These are phyloP conservation scores for Aureobasidium sp. DNA, from an alignment of 2,329 filamentous ascomycete species.

Conservation along the genomic window DNA sequence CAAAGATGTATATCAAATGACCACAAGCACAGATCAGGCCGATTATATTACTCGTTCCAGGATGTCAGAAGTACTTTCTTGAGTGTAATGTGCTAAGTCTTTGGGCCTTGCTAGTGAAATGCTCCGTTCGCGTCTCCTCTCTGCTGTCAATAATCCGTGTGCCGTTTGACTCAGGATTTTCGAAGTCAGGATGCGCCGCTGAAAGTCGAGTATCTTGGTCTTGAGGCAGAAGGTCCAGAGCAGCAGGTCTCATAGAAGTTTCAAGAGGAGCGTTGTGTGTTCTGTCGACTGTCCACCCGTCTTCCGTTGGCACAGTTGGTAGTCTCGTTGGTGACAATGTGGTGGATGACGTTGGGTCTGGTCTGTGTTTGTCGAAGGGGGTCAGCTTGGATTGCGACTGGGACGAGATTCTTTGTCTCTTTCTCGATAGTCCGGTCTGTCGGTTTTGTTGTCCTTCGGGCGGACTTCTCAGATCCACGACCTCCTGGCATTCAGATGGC, in stretches of 20 bases:
- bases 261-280: not conserved
- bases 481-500: not conserved
- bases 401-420: not conserved
- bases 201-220: not conserved
- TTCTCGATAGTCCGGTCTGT: not conserved
- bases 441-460: not conserved
- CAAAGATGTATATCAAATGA: not conserved
- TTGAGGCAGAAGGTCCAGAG: not conserved
- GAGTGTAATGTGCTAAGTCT: not conserved
- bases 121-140: not conserved
- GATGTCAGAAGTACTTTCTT: not conserved
- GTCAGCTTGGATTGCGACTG: not conserved
- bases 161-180: not conserved
- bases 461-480: not conserved
- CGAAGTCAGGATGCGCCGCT: not conserved
- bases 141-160: not conserved
- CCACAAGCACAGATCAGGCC: not conserved
- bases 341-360: not conserved
- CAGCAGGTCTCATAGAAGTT: not conserved
- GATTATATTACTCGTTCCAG: not conserved
- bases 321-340: not conserved
- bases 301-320: not conserved
- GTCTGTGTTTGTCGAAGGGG: not conserved
- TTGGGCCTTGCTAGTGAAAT: not conserved
- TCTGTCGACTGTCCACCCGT: not conserved